Evolutionary conservation across 345 rosid genomes (phyloP), one percentile per base, ranked within the genome.

Genomic region (Linum trigynum): DNA sequence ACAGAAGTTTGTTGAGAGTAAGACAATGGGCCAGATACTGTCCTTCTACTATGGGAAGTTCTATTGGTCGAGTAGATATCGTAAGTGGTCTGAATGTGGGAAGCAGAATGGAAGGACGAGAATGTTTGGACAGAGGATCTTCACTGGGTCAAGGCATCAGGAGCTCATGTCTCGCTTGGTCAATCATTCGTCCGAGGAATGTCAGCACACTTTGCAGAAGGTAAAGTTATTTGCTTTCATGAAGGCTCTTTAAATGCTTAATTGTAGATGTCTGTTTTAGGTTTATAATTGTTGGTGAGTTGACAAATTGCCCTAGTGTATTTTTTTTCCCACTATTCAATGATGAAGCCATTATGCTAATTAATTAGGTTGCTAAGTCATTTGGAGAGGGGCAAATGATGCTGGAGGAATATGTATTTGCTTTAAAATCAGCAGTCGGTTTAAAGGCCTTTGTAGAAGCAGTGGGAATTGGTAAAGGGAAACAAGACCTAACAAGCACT

Each of bases 371-470:
- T 7, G 67, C 76, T 0, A 81, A 71, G 72, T 17, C 78, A 67
- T 78, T 76, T 62, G 77, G 75, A 69, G 90, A 81, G 53, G 90
- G 86, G 39, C 83, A 74, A 58, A 72, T 76, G 42, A 66, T 67
- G 15, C 67, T 81, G 10, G 89, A 88, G 74, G 88, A 85, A 64
- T 91, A 81, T 75, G 88, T 91, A 12, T 81, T 84, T 74, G 55
- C 74, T 69, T 71, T 91, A 66, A 91, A 85, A 79, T 61, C 66
- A 17, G 61, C 43, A 41, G 84, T 75, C 53, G 84, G 87, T 45
- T 66, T 81, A 71, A 71, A 55, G 53, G 50, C 70, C 60, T 74
- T 85, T 56, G 72, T 83, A 38, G 78, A 73, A 67, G 86, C 80
- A 17, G 74, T 85, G 1, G 79, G 81, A 41, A 81, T 85, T 62